Evolutionary conservation across 2,329 filamentous ascomycete species (phyloP).

Genomic region (Chalara sp.): DNA sequence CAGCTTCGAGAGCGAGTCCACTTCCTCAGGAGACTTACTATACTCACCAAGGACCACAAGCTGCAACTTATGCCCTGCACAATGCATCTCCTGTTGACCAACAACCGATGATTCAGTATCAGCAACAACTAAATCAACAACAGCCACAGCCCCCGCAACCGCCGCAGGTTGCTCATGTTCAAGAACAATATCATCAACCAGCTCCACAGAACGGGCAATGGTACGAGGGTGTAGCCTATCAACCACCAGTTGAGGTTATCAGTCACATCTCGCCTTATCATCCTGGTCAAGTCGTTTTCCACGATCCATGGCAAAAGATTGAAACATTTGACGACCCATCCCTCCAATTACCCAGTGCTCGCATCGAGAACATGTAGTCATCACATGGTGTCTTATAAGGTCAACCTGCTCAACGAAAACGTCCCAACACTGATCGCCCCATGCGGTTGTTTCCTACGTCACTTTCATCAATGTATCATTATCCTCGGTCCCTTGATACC

Average conservation of each 20-base stretch:
- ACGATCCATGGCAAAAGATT: conserved; percentile 50
- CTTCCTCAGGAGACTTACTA: conserved; percentile 49
- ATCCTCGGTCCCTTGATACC: too few relatives aligned
- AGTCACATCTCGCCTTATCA: conserved; percentile 45
- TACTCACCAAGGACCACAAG: conserved; percentile 44
- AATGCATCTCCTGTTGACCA: conserved; percentile 41
- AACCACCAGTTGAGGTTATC: conserved; percentile 49
- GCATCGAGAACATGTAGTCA: conserved; percentile 48
- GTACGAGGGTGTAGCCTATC: conserved; percentile 45
- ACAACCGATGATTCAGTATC: conserved; percentile 31
- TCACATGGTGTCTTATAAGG: not conserved
- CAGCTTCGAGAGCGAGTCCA: conserved; percentile 46
- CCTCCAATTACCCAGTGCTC: conserved; percentile 53
- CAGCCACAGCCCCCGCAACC: conserved; percentile 22
- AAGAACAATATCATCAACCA: conserved; percentile 35
- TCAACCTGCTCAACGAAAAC: too few relatives aligned
- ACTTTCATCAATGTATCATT: too few relatives aligned
- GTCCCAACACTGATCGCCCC: too few relatives aligned
- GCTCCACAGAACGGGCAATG: conserved; percentile 43
- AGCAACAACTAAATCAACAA: conserved; percentile 19
- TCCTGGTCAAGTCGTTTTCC: conserved; percentile 39
- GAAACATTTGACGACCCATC: conserved; percentile 47
- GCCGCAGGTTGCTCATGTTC: conserved; percentile 26
- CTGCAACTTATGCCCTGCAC: conserved; percentile 42
- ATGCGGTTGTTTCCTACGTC: too few relatives aligned